Conservation (phyloP, 805 yeast genomes). For the Brettanomyces nanus region DNA sequence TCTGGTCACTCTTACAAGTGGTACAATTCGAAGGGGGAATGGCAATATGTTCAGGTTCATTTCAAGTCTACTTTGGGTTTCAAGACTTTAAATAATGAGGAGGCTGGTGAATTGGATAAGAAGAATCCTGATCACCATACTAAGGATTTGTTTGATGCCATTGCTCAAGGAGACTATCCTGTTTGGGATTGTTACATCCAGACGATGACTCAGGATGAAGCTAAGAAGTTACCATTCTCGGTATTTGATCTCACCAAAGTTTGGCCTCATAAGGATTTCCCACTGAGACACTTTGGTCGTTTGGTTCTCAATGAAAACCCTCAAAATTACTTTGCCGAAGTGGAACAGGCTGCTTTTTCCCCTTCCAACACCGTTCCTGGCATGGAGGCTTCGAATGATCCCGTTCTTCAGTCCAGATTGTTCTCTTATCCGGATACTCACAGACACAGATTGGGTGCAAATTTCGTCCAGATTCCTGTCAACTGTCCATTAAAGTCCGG, state of each 20-base stretch:
- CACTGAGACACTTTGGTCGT: slow-evolving; percentile 79
- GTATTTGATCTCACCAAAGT: slow-evolving; percentile 88
- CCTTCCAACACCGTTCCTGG: slow-evolving; percentile 84
- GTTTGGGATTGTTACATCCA: slow-evolving; percentile 83
- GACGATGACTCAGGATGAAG: slow-evolving; percentile 78
- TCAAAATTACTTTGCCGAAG: slow-evolving; percentile 77
- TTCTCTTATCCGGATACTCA: slow-evolving; percentile 83
- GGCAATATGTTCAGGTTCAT: slow-evolving; percentile 76
- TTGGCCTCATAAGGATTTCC: slow-evolving; percentile 85
- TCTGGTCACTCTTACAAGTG: slow-evolving; percentile 82
- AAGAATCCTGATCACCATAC: slow-evolving; percentile 78
- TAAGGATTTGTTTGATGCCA: slow-evolving; percentile 69
- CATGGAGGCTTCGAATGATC: slow-evolving; percentile 76
- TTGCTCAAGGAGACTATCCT: slow-evolving; percentile 71
- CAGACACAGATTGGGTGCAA: slow-evolving; percentile 71
- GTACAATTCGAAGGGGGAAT: slow-evolving; percentile 66
- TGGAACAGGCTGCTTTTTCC: slow-evolving; percentile 79
- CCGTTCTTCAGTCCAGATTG: slow-evolving; percentile 73
- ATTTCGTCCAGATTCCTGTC: slow-evolving; percentile 81
- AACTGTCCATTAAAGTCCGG: slow-evolving; percentile 65
- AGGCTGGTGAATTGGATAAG: slow-evolving; percentile 62
- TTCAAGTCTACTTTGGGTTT: slow-evolving; percentile 53
- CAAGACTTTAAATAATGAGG: slow-evolving; percentile 47
- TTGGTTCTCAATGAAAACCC: slow-evolving; percentile 77
- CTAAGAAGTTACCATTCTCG: slow-evolving; percentile 66